Evolutionary conservation across 2,329 filamentous ascomycete species (phyloP).

Genomic region (Trematosphaeria pertusa): DNA sequence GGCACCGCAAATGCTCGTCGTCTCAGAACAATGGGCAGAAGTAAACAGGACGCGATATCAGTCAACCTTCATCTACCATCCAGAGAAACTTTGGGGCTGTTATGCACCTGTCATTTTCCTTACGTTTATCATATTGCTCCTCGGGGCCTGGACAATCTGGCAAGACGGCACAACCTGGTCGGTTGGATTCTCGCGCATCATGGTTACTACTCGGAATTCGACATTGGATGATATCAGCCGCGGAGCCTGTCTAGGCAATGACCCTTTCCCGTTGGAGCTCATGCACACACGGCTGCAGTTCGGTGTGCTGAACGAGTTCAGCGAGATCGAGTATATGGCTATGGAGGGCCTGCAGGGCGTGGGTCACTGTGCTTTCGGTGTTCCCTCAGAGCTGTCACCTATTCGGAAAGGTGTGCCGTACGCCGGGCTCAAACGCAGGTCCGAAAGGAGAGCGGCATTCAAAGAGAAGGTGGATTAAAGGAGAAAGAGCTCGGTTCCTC

Average conservation of each 20-base stretch:
- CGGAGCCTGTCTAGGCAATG: slow-evolving; percentile 49
- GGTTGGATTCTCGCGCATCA: slow-evolving; percentile 42
- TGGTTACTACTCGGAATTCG: slow-evolving; percentile 44
- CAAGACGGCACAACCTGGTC: slow-evolving; percentile 46
- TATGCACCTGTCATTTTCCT: slow-evolving; percentile 43
- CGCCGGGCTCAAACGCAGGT: slow-evolving; percentile 24
- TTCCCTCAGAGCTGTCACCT: slow-evolving; percentile 32
- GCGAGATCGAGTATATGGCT: slow-evolving; percentile 29
- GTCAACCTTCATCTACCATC: slow-evolving; percentile 42
- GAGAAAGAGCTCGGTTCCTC: too few species aligned
- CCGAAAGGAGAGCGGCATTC: not conserved
- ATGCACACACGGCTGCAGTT: slow-evolving; percentile 47
- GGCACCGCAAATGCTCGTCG: slow-evolving; percentile 40
- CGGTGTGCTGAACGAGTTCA: slow-evolving; percentile 43
- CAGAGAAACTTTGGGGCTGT: slow-evolving; percentile 40
- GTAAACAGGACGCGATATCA: slow-evolving; percentile 32
- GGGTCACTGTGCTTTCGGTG: slow-evolving; percentile 41
- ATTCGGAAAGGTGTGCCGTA: slow-evolving; percentile 31
- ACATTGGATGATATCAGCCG: slow-evolving; percentile 48
- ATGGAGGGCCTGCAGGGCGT: slow-evolving; percentile 26
- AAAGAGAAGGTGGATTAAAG: slow-evolving; percentile 19
- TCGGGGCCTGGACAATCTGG: slow-evolving; percentile 38
- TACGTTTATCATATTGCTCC: slow-evolving; percentile 33
- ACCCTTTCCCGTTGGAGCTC: slow-evolving; percentile 48
- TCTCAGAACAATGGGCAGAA: slow-evolving; percentile 15